Base-by-base conservation (phyloP, 2,329 filamentous ascomycete genomes). In the Penicillium janthinellum region DNA sequence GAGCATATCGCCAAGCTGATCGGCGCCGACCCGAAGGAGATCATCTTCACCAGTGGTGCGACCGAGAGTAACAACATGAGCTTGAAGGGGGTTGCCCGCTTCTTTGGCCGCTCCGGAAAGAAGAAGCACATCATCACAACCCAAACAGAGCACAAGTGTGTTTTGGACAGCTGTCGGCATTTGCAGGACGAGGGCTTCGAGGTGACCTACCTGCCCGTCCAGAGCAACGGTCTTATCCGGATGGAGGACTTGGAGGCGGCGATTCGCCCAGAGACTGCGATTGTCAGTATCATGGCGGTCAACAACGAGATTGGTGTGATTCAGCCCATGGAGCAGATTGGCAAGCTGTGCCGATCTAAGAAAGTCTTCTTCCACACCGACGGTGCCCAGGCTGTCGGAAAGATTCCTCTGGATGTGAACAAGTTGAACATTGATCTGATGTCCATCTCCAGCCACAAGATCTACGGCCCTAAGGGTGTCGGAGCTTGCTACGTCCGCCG, bases 221-320 rank as follows among this genome's bases (percentile, higher is more conserved):
- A 93, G 78, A 85, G 79, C 71, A 94, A 91, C 67, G 95, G 95
- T n/a, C 80, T 98, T 66, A 83, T 99, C 70, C 86, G 89, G 67
- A 85, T 99, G 82, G 84, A 90, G 44, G 87, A 95, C 68, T 85
- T 99, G 34, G 90, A 96, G 79, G 90, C 88, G 22, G 92, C 94
- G 25, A 96, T 99, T 63, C 87, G 90, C 61, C 93, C 93, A 0
- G 93, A 98, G 61, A 99, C 95, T 14, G 88, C 87, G 45, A 81
- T 99, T 34, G 93, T 98, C 77, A 97, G 93, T 73, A 91, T 99
- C 77, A 99, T 99, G 95, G 88, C 95, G 0, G 95, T 99, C 71
- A 99, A 99, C 83, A 99, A 99, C 77, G 95, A 99, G 79, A 98
- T 99, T 71, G 95, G 95, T 72, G 95, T 99, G n/a, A 96, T 99